These are phyloP conservation scores for Monosporozyma solicola DNA, from an alignment of 805 yeast species.

Conservation along the genomic window DNA sequence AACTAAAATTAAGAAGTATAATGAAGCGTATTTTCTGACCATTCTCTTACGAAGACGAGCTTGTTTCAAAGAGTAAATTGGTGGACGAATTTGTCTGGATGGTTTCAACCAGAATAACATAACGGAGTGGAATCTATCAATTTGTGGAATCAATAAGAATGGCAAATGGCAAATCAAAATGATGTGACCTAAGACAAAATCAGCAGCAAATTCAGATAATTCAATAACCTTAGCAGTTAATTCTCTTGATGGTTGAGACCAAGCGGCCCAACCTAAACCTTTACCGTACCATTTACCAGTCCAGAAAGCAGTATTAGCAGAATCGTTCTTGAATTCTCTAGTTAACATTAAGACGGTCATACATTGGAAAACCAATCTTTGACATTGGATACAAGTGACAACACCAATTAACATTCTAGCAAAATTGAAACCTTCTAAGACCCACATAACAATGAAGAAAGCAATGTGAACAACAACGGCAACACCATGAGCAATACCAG, in stretches of 20 bases:
- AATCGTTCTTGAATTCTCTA: constrained; percentile 94
- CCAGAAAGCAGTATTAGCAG: constrained; percentile 98
- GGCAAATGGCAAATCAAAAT: constrained; percentile 87
- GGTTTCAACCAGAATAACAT: constrained; percentile 99
- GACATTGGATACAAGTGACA: constrained; percentile 73
- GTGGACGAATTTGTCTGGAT: constrained; percentile 93
- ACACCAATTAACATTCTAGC: constrained; percentile 81
- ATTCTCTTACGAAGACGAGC: constrained; percentile 94
- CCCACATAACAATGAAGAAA: constrained; percentile 95
- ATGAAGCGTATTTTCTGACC: constrained; percentile 84
- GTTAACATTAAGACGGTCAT: constrained; percentile 73
- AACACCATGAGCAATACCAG: constrained; percentile 92
- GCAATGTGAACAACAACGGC: constrained; percentile 82
- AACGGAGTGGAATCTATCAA: constrained; percentile 96
- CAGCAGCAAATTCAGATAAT: constrained; percentile 93
- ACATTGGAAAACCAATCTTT: constrained; percentile 78
- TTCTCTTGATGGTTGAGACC: constrained; percentile 95
- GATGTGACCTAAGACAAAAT: constrained; percentile 86
- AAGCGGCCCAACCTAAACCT: constrained; percentile 87
- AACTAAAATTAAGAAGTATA: constrained; percentile 63
- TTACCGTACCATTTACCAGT: constrained; percentile 98
- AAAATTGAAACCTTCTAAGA: constrained; percentile 85
- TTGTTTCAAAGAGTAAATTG: constrained; percentile 93
- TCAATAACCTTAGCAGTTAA: constrained; percentile 89
- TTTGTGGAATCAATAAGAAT: constrained; percentile 67